Percentiles rank a stretch among this genome's conserved stretches.
phyloP scores from a whole-genome alignment of 129 eudicot genomes.

The Lonicera japonica region DNA sequence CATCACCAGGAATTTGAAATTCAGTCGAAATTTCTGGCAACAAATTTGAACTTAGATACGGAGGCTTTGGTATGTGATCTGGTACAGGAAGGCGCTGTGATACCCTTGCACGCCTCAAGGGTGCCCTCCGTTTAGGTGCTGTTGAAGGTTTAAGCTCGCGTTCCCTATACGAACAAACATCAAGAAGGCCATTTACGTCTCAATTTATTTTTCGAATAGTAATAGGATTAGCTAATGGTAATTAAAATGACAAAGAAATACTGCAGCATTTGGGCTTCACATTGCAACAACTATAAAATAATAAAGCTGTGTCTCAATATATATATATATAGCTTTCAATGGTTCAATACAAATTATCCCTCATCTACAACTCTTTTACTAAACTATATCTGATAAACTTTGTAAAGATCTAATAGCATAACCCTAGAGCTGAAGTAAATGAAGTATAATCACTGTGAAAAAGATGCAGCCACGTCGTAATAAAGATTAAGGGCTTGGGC shows the following conservation, averaged over 20 bases:
- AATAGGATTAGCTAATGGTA: background rate
- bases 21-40: conserved; percentile 81
- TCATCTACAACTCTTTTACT: no score
- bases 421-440: no score
- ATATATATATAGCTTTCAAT: background rate
- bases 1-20: conserved; percentile 74
- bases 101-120: conserved; percentile 85
- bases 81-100: conserved; percentile 93
- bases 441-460: background rate
- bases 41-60: conserved; percentile 57
- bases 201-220: conserved; percentile 2
- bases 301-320: no score
- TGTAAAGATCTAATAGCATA: no score
- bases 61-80: conserved; percentile 85
- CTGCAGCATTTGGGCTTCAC: background rate
- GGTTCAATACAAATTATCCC: no score
- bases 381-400: no score
- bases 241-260: background rate
- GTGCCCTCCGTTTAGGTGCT: conserved; percentile 43
- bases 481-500: no score
- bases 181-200: background rate
- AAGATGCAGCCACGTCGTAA: background rate
- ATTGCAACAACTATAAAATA: no score
- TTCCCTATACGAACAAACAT: conserved; percentile 39
- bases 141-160: conserved; percentile 49